phyloP scores from a whole-genome alignment of 140 eudicot species.

The Senecio squalidus region DNA sequence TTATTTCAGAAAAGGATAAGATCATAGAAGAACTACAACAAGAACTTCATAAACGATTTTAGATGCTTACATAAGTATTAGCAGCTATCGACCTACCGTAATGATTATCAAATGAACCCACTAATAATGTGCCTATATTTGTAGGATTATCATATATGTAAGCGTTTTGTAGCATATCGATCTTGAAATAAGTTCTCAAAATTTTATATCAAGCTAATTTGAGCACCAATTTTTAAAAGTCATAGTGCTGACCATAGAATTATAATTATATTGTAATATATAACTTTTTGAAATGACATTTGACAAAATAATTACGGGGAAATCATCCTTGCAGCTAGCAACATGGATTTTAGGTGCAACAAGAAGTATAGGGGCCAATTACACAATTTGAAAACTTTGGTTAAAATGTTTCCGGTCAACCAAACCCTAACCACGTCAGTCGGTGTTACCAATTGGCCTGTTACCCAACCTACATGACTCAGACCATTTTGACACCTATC shows the following conservation, averaged over 20 bases:
- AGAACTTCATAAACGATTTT: conserved; percentile 26
- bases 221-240: background rate
- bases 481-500: background rate
- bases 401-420: too few relatives aligned
- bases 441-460: background rate
- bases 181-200: background rate
- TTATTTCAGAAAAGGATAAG: conserved; percentile 32
- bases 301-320: too few relatives aligned
- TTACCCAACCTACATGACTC: background rate
- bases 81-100: too few relatives aligned
- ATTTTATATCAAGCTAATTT: background rate
- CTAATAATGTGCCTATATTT: background rate
- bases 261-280: too few relatives aligned
- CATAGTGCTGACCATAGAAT: too few relatives aligned
- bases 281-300: too few relatives aligned
- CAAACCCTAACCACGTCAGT: too few relatives aligned
- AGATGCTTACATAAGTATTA: background rate
- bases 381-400: too few relatives aligned
- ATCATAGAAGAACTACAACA: conserved; percentile 34
- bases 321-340: too few relatives aligned
- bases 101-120: background rate
- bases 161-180: conserved; percentile 1
- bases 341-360: too few relatives aligned
- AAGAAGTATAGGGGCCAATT: too few relatives aligned
- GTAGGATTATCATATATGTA: conserved; percentile 4